These are phyloP conservation scores for Carpinus viminea DNA, from an alignment of 306 rosid genomes.

Conservation along the genomic window DNA sequence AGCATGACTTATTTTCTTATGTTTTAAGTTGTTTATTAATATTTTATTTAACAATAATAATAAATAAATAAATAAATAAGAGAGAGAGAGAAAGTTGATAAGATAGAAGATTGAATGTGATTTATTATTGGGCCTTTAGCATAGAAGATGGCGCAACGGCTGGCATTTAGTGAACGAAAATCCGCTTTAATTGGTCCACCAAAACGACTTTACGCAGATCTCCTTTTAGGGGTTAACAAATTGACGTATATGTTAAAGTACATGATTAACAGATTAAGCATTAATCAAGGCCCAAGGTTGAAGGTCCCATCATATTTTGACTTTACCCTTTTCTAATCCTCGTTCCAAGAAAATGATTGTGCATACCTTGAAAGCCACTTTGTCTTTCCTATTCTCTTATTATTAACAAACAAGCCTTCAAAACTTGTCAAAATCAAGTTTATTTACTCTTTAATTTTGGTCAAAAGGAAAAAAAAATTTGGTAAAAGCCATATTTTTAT, in stretches of 20 bases:
- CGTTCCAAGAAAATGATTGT: not conserved
- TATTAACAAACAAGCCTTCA: not conserved
- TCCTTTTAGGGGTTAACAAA: not conserved
- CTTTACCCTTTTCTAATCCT: not conserved
- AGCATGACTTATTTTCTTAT: too few species aligned
- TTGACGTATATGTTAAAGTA: not conserved
- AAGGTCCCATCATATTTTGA: not conserved
- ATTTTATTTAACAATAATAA: too few species aligned
- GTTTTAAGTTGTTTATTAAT: too few species aligned
- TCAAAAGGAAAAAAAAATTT: too few species aligned
- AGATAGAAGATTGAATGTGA: too few species aligned
- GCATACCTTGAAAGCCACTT: not conserved
- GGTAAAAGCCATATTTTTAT: too few species aligned
- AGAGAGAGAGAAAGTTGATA: too few species aligned
- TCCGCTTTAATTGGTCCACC: not conserved
- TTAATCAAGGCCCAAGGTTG: not conserved
- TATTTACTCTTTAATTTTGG: too few species aligned
- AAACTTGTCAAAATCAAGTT: not conserved
- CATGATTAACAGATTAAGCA: not conserved
- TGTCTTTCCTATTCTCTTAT: too few species aligned
- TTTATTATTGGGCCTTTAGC: too few species aligned
- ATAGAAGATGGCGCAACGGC: not conserved
- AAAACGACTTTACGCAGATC: not conserved
- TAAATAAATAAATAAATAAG: too few species aligned
- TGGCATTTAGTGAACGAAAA: not conserved